Percentiles rank a stretch among this genome's conserved stretches.
These are phyloP conservation scores for Dipodascus geniculatus DNA, from an alignment of 805 yeast genomes.

Conservation along the genomic window DNA sequence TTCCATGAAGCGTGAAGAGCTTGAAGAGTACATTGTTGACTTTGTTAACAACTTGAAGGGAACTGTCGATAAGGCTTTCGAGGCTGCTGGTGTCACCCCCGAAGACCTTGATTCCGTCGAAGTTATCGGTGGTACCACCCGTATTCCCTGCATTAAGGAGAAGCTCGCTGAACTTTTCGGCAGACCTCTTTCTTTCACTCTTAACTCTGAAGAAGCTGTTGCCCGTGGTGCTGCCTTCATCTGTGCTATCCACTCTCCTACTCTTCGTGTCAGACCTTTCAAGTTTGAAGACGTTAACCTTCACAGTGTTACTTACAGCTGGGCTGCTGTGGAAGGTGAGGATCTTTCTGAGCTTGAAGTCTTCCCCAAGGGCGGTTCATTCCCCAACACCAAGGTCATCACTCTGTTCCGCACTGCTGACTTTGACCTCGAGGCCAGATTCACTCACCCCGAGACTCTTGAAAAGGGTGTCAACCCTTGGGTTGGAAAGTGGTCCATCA, in stretches of 20 bases:
- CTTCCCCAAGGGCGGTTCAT: slow-evolving; percentile 84
- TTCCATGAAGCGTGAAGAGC: slow-evolving; percentile 76
- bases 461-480: slow-evolving; percentile 54
- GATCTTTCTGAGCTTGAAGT: slow-evolving; percentile 85
- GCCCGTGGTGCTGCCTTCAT: slow-evolving; percentile 99
- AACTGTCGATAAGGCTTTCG: slow-evolving; percentile 75
- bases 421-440: slow-evolving; percentile 75
- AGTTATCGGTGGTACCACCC: slow-evolving; percentile 95
- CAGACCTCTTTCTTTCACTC: slow-evolving; percentile 79
- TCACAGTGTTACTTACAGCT: slow-evolving; percentile 83
- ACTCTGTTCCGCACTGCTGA: slow-evolving; percentile 87
- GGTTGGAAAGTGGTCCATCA: slow-evolving; percentile 75
- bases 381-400: slow-evolving; percentile 92
- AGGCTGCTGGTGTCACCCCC: slow-evolving; percentile 58
- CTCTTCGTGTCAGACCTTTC: slow-evolving; percentile 96
- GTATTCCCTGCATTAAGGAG: slow-evolving; percentile 89
- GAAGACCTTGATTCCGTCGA: slow-evolving; percentile 84
- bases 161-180: slow-evolving; percentile 70
- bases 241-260: slow-evolving; percentile 98
- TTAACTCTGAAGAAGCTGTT: slow-evolving; percentile 98
- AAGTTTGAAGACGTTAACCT: slow-evolving; percentile 93
- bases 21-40: slow-evolving; percentile 82
- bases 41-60: slow-evolving; percentile 60
- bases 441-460: slow-evolving; percentile 61
- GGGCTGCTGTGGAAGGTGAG: slow-evolving; percentile 92